Conservation (phyloP, 495 filamentous ascomycete genomes). For the Letharia lupina region DNA sequence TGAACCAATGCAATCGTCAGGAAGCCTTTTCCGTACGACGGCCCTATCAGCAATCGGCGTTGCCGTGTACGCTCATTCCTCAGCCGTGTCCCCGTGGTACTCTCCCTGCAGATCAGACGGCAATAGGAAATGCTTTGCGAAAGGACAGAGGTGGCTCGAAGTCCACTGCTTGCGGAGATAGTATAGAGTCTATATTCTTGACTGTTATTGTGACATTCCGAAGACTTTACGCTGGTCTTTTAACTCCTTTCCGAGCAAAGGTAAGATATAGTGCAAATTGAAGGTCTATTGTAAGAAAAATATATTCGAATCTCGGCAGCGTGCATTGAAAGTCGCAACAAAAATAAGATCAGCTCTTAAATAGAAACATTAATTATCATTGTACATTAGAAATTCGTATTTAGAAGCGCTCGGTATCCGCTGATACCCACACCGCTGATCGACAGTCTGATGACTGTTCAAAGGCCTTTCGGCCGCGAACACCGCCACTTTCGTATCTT, state of each 20-base stretch:
- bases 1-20: background rate
- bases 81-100: background rate
- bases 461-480: background rate
- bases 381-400: background rate
- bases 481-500: background rate
- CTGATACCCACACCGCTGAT: constrained; percentile 3
- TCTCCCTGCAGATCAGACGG: background rate
- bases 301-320: background rate
- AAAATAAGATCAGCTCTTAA: background rate
- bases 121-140: background rate
- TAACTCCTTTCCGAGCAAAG: background rate
- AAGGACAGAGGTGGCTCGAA: background rate
- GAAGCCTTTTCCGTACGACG: background rate
- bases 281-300: background rate
- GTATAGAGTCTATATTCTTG: background rate
- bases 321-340: background rate
- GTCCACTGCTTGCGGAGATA: background rate
- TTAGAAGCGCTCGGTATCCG: constrained; percentile 1
- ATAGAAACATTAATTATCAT: background rate
- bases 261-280: background rate
- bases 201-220: background rate
- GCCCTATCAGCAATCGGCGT: background rate
- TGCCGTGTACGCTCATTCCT: background rate
- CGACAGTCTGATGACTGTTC: background rate
- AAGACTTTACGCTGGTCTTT: background rate